Conservation (phyloP, 106 monocot species). For the Apostasia ramifera region DNA sequence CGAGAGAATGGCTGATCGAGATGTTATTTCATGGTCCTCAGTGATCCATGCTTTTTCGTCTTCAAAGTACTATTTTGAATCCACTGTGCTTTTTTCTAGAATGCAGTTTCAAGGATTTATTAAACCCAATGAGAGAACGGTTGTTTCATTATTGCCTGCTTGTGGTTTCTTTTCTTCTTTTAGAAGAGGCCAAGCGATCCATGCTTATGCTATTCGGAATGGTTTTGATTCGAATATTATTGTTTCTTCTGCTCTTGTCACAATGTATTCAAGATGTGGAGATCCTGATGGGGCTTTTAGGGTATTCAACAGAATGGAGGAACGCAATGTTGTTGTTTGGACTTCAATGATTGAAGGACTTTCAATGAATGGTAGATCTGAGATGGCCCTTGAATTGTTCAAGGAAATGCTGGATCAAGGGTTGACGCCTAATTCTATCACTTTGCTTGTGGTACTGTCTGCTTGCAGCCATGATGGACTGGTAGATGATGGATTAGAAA, state of each 20-base stretch:
- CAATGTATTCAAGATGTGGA: slow-evolving; percentile 42
- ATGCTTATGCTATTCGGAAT: slow-evolving; percentile 36
- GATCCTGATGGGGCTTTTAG: slow-evolving; percentile 23
- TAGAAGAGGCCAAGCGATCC: slow-evolving; percentile 37
- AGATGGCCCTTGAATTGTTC: slow-evolving; percentile 22
- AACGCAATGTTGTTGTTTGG: slow-evolving; percentile 32
- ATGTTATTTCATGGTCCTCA: slow-evolving; percentile 38
- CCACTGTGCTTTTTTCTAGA: slow-evolving; percentile 24
- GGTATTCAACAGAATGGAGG: slow-evolving; percentile 15
- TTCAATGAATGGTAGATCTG: slow-evolving; percentile 24
- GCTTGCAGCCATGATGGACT: slow-evolving; percentile 50
- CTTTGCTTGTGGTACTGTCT: slow-evolving; percentile 39
- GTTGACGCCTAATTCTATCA: slow-evolving; percentile 26
- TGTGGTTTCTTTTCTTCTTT: slow-evolving; percentile 43
- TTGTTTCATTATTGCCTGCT: slow-evolving; percentile 41
- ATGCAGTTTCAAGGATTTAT: slow-evolving; percentile 30
- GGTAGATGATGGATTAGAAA: slow-evolving; percentile 21
- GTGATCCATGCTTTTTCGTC: slow-evolving; percentile 17
- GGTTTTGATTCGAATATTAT: slow-evolving; percentile 26
- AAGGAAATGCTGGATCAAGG: slow-evolving; percentile 25
- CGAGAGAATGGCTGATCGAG: slow-evolving; percentile 16
- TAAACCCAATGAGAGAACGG: slow-evolving; percentile 36
- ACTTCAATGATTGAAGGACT: slow-evolving; percentile 54
- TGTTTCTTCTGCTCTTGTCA: slow-evolving; percentile 28
- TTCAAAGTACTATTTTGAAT: slow-evolving; percentile 17